Evolutionary conservation across 2,329 filamentous ascomycete species (phyloP), one percentile per base, ranked within the genome.

Genomic region (Cercospora zeina): DNA sequence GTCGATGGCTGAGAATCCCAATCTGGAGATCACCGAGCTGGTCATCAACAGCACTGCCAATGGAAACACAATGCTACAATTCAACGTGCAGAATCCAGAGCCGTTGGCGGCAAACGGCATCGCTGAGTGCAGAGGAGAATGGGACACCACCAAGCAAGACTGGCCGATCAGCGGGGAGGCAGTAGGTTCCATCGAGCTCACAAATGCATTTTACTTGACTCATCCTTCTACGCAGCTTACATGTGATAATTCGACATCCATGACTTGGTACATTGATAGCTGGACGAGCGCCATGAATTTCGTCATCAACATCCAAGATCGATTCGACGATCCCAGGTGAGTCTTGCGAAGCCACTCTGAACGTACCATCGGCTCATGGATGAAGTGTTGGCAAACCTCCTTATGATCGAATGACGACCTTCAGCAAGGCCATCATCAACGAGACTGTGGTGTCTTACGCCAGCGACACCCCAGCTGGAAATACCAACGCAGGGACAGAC

Each of bases 81-180:
- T 74, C 67, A 66, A 55, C 16, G 64, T 73, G 50, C 62, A 70
- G 62, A 67, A 74, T 61, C 71, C 72, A 21, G 68, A 72, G 49
- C 67, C 70, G 24, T 65, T 73, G 8, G 63, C 56, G 16, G 31
- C 69, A 51, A 70, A 71, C 33, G 61, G 58, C 13, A 69, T 62
- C n/a, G 56, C 63, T 21, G 59, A 49, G 24, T 74, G 72, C 67
- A 58, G 51, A 7, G 68, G 61, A 13, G 36, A 59, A 10, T 74
- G 72, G 72, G 36, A 27, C 3, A 65, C 64, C 14, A 55, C 34
- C 36, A 62, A 67, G 11, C 42, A 33, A 16, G 65, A 61, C 60
- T 73, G 66, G 56, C 69, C 71, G 1, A 11, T 62, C 19, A 67
- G 49, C 51, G 30, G 58, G 27, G 34, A 58, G 16, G 21, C 31